Evolutionary conservation across 495 filamentous ascomycete species (phyloP).

Genomic region (Collariella sp.): DNA sequence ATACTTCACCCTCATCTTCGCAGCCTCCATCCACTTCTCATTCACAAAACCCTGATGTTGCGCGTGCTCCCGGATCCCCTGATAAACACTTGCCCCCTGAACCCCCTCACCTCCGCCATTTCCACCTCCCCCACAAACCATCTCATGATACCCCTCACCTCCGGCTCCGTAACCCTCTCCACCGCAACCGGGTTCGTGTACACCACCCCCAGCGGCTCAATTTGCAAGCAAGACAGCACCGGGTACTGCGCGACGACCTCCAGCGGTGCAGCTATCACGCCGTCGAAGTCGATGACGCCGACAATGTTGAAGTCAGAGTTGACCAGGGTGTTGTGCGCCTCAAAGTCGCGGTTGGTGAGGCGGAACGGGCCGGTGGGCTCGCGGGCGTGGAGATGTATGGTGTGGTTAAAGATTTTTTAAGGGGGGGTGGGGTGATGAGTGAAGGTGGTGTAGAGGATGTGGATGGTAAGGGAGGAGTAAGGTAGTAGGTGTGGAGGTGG

Average conservation of each 20-base stretch:
- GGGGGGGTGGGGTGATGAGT: background rate
- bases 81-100: background rate
- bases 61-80: background rate
- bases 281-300: conserved; percentile 4
- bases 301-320: conserved; percentile 3
- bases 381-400: background rate
- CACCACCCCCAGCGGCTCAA: background rate
- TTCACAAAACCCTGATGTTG: conserved; percentile 1
- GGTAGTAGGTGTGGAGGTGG: too few relatives aligned
- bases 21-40: background rate
- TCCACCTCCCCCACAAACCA: too few relatives aligned
- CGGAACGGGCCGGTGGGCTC: background rate
- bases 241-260: conserved; percentile 4
- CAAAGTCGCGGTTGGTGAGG: conserved; percentile 3
- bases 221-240: background rate
- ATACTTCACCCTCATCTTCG: background rate
- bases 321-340: conserved; percentile 4
- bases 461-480: background rate
- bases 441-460: background rate
- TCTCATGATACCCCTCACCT: too few relatives aligned
- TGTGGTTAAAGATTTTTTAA: background rate
- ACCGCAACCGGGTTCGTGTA: background rate
- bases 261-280: conserved; percentile 6
- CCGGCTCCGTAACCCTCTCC: background rate
- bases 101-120: background rate